A percentile compares a stretch with the other conserved stretches of the same genome.
Evolutionary conservation across 768 basidiomycete species (phyloP).

Genomic region (Trametes maxima): DNA sequence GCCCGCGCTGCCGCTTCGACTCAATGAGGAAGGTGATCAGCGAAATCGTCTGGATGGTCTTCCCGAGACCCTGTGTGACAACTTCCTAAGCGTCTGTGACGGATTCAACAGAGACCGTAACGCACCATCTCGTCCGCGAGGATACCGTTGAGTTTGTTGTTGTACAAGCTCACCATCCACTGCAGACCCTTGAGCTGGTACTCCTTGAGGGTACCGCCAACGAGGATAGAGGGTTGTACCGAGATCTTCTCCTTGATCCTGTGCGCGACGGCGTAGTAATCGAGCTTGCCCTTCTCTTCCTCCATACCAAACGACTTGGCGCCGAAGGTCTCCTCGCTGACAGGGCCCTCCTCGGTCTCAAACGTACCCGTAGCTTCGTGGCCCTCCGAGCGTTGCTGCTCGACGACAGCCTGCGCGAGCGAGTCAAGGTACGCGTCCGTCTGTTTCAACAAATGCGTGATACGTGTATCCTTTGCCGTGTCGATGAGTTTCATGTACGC

Average conservation of each 20-base stretch:
- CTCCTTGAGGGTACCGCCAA: slow-evolving; percentile 91
- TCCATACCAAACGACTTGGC: slow-evolving; percentile 73
- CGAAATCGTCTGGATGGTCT: slow-evolving; percentile 94
- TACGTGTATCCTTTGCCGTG: slow-evolving; percentile 98
- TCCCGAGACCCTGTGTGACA: slow-evolving; percentile 78
- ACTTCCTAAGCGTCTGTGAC: background rate
- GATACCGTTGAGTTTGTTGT: slow-evolving; percentile 94
- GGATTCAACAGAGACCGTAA: slow-evolving; percentile 13
- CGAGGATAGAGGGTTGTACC: slow-evolving; percentile 69
- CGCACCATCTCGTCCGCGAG: slow-evolving; percentile 91
- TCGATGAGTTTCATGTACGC: slow-evolving; percentile 99
- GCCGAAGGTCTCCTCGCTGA: slow-evolving; percentile 90
- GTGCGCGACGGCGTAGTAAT: slow-evolving; percentile 97
- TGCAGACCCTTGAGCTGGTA: slow-evolving; percentile 95
- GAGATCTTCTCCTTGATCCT: slow-evolving; percentile 84
- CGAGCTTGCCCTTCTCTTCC: slow-evolving; percentile 74
- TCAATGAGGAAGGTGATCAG: slow-evolving; percentile 96
- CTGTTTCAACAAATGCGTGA: slow-evolving; percentile 92
- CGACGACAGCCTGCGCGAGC: slow-evolving; percentile 89
- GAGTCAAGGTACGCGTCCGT: slow-evolving; percentile 95
- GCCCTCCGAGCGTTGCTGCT: slow-evolving; percentile 79
- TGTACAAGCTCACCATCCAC: slow-evolving; percentile 98
- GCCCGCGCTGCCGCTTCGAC: slow-evolving; percentile 85
- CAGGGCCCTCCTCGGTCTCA: slow-evolving; percentile 70
- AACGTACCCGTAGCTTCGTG: slow-evolving; percentile 42